A percentile compares a stretch with the other conserved stretches of the same genome.
phyloP scores from a whole-genome alignment of 306 rosid genomes.

The Trichosanthes truncata region DNA sequence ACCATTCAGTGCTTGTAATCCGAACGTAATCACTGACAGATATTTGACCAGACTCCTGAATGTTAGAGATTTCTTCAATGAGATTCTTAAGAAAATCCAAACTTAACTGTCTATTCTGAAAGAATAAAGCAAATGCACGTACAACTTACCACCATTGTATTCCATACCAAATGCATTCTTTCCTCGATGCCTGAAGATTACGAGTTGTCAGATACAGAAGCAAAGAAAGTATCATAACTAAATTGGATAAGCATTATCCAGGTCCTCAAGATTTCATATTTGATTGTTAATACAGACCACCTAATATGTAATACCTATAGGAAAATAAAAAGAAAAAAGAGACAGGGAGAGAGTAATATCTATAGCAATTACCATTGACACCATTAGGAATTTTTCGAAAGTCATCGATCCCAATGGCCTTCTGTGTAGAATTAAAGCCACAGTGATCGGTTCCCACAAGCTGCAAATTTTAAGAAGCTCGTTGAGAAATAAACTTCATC shows the following conservation, averaged over 20 bases:
- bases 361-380: constrained; percentile 62
- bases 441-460: constrained; percentile 94
- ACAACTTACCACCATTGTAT: constrained; percentile 83
- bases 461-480: constrained; percentile 41
- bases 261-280: neutral
- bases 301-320: neutral
- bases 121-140: constrained; percentile 7
- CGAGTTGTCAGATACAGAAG: constrained; percentile 14
- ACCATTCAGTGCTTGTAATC: constrained; percentile 86
- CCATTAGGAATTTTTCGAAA: constrained; percentile 92
- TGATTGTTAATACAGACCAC: neutral
- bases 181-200: constrained; percentile 71
- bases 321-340: neutral
- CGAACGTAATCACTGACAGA: constrained; percentile 76
- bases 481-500: constrained; percentile 1
- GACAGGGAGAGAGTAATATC: neutral
- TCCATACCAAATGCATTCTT: constrained; percentile 93
- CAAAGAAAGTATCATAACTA: constrained; percentile 7
- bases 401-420: constrained; percentile 77
- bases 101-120: constrained; percentile 8
- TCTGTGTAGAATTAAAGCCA: constrained; percentile 74
- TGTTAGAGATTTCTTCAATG: neutral
- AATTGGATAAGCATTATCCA: neutral
- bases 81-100: constrained; percentile 5
- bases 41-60: constrained; percentile 88